Percentiles rank a stretch among this genome's conserved stretches.
Conservation (phyloP, 371 early-diverging fungal genomes). For the Actinomortierella wolfii region DNA sequence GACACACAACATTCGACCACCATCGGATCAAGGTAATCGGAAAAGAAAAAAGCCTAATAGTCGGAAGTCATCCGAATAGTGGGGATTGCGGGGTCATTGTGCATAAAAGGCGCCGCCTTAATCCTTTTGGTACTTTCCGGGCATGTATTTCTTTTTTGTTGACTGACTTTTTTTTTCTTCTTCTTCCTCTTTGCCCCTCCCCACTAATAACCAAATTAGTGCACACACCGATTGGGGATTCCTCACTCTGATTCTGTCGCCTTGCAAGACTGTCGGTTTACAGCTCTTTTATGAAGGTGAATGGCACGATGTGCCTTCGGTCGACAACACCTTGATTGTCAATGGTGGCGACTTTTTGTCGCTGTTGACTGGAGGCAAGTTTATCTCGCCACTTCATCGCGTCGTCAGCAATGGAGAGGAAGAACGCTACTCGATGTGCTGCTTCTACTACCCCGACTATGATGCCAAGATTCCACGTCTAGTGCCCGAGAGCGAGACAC, state of each 20-base stretch:
- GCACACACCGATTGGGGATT: conserved; percentile 63
- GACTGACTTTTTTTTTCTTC: neutral
- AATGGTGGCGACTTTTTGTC: conserved; percentile 64
- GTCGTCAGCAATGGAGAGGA: conserved; percentile 49
- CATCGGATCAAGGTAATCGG: conserved; percentile 30
- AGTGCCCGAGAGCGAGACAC: conserved; percentile 22
- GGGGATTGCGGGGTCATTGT: no score
- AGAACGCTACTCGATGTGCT: conserved; percentile 49
- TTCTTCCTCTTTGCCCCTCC: neutral
- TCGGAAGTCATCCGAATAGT: neutral
- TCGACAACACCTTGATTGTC: conserved; percentile 50
- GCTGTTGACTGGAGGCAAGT: conserved; percentile 52
- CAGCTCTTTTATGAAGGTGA: conserved; percentile 47
- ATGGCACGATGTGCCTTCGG: conserved; percentile 55
- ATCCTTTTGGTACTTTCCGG: neutral
- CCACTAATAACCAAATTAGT: conserved; percentile 1
- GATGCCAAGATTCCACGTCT: conserved; percentile 38
- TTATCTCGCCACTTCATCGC: conserved; percentile 56
- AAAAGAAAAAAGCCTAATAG: conserved; percentile 32
- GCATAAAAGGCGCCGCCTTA: no score
- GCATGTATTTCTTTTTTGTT: neutral
- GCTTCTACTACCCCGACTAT: conserved; percentile 46
- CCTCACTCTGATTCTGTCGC: conserved; percentile 55
- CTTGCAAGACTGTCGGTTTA: conserved; percentile 47
- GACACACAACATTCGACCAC: conserved; percentile 23